Percentiles rank a stretch among this genome's conserved stretches.
Conservation (phyloP, 108 stramenopile genomes). For the Cyclotella atomus region DNA sequence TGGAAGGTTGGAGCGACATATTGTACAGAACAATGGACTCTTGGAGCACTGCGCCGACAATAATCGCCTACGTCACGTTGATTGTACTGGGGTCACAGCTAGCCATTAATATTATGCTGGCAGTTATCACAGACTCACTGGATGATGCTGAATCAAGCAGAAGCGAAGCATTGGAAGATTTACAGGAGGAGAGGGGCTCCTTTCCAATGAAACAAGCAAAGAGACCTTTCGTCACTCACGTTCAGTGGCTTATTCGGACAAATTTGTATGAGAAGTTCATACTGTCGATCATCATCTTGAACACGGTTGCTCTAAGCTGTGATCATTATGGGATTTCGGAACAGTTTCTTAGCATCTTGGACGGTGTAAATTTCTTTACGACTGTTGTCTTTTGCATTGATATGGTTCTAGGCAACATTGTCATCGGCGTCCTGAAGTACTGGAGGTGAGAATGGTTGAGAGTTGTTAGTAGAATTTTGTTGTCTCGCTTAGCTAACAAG, state of each 20-base stretch:
- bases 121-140: slow-evolving; percentile 59
- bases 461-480: no score
- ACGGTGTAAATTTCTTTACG: slow-evolving; percentile 55
- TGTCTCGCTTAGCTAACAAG: no score
- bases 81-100: slow-evolving; percentile 69
- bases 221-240: neutral
- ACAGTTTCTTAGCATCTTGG: slow-evolving; percentile 22
- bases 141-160: slow-evolving; percentile 49
- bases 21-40: slow-evolving; percentile 61
- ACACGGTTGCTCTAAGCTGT: slow-evolving; percentile 68
- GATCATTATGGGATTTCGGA: slow-evolving; percentile 66
- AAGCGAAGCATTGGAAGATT: no score
- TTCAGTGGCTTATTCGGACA: slow-evolving; percentile 22
- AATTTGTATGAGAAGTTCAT: slow-evolving; percentile 33
- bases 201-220: neutral
- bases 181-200: no score
- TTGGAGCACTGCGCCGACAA: slow-evolving; percentile 16
- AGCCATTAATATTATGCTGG: slow-evolving; percentile 74
- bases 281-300: slow-evolving; percentile 56
- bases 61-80: slow-evolving; percentile 55
- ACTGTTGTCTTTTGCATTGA: slow-evolving; percentile 69
- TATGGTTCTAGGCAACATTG: slow-evolving; percentile 43
- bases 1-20: slow-evolving; percentile 77
- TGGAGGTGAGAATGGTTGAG: slow-evolving; percentile 36
- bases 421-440: slow-evolving; percentile 14